A percentile compares a stretch with the other conserved stretches of the same genome.
phyloP scores from a whole-genome alignment of 495 filamentous ascomycete species.

The Chlorociboria aeruginascens region DNA sequence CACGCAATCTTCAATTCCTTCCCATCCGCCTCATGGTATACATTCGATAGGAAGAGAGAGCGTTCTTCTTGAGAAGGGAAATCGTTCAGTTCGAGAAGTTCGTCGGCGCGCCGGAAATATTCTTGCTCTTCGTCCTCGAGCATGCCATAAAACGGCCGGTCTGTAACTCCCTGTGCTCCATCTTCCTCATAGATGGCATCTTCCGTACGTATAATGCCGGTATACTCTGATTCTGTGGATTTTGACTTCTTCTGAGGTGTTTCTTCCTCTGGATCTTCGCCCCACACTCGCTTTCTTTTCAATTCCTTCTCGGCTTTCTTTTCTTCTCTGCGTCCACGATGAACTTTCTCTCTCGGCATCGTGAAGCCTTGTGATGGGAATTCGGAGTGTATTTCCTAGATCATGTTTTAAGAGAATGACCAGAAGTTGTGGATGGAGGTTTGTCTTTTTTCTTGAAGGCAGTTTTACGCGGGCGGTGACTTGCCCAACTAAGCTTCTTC shows the following conservation, averaged over 20 bases:
- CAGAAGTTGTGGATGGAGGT: neutral
- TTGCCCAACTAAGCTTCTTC: no score
- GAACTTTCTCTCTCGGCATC: slow-evolving; percentile 53
- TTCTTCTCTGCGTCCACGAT: slow-evolving; percentile 49
- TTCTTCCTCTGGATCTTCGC: slow-evolving; percentile 24
- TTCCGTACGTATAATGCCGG: slow-evolving; percentile 2
- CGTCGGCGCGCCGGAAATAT: slow-evolving; percentile 81
- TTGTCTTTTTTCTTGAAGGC: slow-evolving; percentile 2
- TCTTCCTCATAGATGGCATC: slow-evolving; percentile 14
- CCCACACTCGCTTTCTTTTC: slow-evolving; percentile 25
- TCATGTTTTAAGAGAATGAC: neutral
- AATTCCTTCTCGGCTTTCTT: slow-evolving; percentile 33
- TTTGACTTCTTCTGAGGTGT: slow-evolving; percentile 9
- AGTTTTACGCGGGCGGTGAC: neutral
- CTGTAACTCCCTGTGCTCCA: slow-evolving; percentile 25
- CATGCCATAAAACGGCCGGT: slow-evolving; percentile 69
- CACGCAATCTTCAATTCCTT: slow-evolving; percentile 94
- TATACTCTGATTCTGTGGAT: neutral
- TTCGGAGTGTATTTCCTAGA: neutral
- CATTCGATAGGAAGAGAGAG: slow-evolving; percentile 66
- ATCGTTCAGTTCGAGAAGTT: slow-evolving; percentile 77
- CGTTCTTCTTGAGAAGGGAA: slow-evolving; percentile 72
- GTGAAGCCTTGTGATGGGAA: slow-evolving; percentile 1
- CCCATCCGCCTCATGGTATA: slow-evolving; percentile 73
- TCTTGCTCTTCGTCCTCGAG: slow-evolving; percentile 84